Percentiles rank a stretch among this genome's conserved stretches.
phyloP scores from a whole-genome alignment of 139 green algal genomes.

The Micractinium conductrix region DNA sequence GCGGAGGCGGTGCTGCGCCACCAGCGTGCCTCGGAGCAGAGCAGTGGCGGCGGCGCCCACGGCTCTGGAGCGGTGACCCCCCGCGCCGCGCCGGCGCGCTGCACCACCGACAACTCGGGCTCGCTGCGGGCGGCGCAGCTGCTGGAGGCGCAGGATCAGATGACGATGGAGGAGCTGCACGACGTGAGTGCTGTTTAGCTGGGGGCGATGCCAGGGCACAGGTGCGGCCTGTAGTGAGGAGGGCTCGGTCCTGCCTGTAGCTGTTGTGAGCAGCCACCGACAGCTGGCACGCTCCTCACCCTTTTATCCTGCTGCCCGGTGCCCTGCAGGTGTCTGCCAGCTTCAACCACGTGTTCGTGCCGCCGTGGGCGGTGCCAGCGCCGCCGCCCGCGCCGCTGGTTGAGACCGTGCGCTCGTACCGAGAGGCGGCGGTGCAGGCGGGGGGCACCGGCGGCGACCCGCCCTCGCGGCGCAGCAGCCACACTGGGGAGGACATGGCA shows the following conservation, averaged over 20 bases:
- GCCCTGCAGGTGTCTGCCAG: not conserved
- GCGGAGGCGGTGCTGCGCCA: not conserved
- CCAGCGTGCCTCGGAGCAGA: too few species aligned
- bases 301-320: too few species aligned
- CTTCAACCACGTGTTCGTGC: slow-evolving; percentile 30
- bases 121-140: slow-evolving; percentile 3
- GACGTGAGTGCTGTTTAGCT: not conserved
- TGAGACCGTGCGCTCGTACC: not conserved
- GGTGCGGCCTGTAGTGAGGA: too few species aligned
- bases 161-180: slow-evolving; percentile 15
- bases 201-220: too few species aligned
- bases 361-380: slow-evolving; percentile 20
- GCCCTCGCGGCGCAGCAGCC: not conserved
- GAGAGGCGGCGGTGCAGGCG: slow-evolving; percentile 19
- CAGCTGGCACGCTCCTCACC: not conserved
- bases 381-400: not conserved
- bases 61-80: not conserved
- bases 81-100: not conserved
- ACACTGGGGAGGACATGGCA: not conserved
- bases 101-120: not conserved
- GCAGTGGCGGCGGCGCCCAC: too few species aligned
- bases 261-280: not conserved
- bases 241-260: not conserved
- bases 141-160: slow-evolving; percentile 1
- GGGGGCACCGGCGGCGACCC: not conserved